Evolutionary conservation across 2,329 filamentous ascomycete species (phyloP).

Genomic region (Arthrobotrys entomopaga): DNA sequence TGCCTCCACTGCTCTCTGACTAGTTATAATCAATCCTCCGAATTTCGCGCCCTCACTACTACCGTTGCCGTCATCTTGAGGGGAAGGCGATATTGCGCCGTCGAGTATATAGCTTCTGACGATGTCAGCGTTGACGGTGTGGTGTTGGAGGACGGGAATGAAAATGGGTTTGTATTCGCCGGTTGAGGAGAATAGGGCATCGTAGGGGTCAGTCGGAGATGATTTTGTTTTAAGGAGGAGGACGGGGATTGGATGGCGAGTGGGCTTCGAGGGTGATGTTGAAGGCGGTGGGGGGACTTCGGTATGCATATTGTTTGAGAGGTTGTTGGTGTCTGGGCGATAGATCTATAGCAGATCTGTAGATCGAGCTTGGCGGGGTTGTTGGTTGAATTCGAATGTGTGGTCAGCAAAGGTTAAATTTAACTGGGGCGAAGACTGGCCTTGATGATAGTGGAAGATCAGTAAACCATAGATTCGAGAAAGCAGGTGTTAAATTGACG

Average conservation of each 20-base stretch:
- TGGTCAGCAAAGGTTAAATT: too few species aligned
- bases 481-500: too few species aligned
- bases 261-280: neutral
- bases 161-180: constrained; percentile 73
- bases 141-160: constrained; percentile 80
- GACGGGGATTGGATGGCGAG: constrained; percentile 65
- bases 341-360: too few species aligned
- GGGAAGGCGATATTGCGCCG: constrained; percentile 59
- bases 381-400: too few species aligned
- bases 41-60: constrained; percentile 63
- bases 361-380: too few species aligned
- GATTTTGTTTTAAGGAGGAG: constrained; percentile 83
- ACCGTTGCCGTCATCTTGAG: constrained; percentile 46
- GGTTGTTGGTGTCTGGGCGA: too few species aligned
- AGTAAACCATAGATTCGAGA: too few species aligned
- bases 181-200: constrained; percentile 71
- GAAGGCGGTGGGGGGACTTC: too few species aligned
- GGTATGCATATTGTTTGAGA: too few species aligned
- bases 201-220: constrained; percentile 75
- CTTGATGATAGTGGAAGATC: too few species aligned
- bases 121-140: constrained; percentile 69
- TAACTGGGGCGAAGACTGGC: too few species aligned
- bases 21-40: constrained; percentile 84
- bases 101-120: constrained; percentile 62
- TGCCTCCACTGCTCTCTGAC: constrained; percentile 82